Conservation (phyloP, 1,139 yeast genomes). For the Saccharomyces hybrid region DNA sequence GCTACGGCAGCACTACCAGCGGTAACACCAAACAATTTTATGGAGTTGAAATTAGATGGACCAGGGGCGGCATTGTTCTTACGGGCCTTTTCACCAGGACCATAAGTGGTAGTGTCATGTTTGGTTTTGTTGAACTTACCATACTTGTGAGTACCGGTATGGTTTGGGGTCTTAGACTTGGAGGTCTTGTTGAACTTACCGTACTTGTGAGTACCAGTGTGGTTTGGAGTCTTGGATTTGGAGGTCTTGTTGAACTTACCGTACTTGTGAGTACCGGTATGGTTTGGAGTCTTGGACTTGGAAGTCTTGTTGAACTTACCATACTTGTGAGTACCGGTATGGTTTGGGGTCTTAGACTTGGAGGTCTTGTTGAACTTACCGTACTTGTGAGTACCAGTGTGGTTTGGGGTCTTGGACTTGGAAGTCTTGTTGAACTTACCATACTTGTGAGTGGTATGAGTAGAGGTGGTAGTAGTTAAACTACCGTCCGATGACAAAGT, state of each 20-base stretch:
- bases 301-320: slow-evolving; percentile 37
- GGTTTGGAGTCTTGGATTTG: slow-evolving; percentile 25
- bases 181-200: slow-evolving; percentile 47
- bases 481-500: slow-evolving; percentile 15
- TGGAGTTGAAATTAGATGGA: slow-evolving; percentile 28
- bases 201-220: slow-evolving; percentile 19
- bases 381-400: slow-evolving; percentile 39
- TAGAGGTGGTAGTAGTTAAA: slow-evolving; percentile 27
- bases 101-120: slow-evolving; percentile 18
- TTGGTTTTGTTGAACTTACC: slow-evolving; percentile 43
- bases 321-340: slow-evolving; percentile 36
- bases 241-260: slow-evolving; percentile 47
- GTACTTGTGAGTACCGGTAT: slow-evolving; percentile 36
- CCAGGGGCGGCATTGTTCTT: slow-evolving; percentile 21
- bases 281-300: slow-evolving; percentile 31
- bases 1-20: slow-evolving; percentile 35
- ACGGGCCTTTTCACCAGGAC: slow-evolving; percentile 16
- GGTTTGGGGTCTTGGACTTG: slow-evolving; percentile 31
- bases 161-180: slow-evolving; percentile 30
- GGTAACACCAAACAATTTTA: slow-evolving; percentile 28
- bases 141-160: slow-evolving; percentile 41
- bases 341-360: slow-evolving; percentile 32
- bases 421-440: slow-evolving; percentile 47
- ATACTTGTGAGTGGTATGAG: slow-evolving; percentile 39
- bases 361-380: slow-evolving; percentile 49